Evolutionary conservation across 2,329 filamentous ascomycete species (phyloP), one percentile per base, ranked within the genome.

Genomic region (Neospermospora avenae): DNA sequence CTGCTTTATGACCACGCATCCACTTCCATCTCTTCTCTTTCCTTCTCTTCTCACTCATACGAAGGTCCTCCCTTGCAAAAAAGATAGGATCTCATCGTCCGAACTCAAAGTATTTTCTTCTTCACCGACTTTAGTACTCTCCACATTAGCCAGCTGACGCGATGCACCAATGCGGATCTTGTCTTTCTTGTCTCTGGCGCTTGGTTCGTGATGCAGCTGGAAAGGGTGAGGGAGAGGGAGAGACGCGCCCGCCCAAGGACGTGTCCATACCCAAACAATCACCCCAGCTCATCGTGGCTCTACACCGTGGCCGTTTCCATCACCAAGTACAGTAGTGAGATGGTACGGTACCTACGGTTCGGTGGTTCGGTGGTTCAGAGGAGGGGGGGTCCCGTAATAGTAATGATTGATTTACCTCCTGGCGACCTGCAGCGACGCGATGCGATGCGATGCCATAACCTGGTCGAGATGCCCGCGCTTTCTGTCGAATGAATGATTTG

Each of bases 341-440:
- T n/a, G n/a, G n/a, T n/a, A n/a, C n/a, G n/a, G n/a, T n/a, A n/a
- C n/a, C n/a, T n/a, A n/a, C n/a, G n/a, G n/a, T n/a, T n/a, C n/a
- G n/a, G n/a, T n/a, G n/a, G n/a, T n/a, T n/a, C n/a, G n/a, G n/a
- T n/a, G n/a, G n/a, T n/a, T n/a, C n/a, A n/a, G n/a, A n/a, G n/a
- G n/a, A 31, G 28, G 28, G 28, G 5, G 11, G 28, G 28, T 5
- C 11, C 28, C 6, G 28, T 31, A 5, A 31, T 5, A 10, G 11
- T 5, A 31, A 31, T 31, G 28, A 31, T 31, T 53, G 49, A 53
- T 41, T 39, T 28, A 14, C 34, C 51, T 54, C 51, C 51, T 54
- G 51, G 51, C 39, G 35, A 54, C 51, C 51, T 54, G 51, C 51
- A 54, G 49, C 34, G n/a, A n/a, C n/a, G n/a, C n/a, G n/a, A n/a